Percentiles rank a stretch among this genome's conserved stretches.
phyloP scores from a whole-genome alignment of 176 grass and related monocot genomes.

The Paspalum notatum region DNA sequence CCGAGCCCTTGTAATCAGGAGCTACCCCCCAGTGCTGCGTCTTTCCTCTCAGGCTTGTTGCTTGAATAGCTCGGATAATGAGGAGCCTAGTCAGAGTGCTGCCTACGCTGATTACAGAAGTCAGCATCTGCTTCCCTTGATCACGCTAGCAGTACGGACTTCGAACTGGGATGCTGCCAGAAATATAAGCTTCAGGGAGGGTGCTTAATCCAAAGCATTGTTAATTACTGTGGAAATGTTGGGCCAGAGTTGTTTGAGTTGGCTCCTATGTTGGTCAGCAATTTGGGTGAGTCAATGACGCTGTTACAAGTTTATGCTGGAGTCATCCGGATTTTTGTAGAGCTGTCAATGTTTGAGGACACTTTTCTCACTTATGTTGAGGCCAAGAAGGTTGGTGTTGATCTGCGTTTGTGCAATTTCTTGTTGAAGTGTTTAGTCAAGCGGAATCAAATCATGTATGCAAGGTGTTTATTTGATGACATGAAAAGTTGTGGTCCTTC shows the following conservation, averaged over 20 bases:
- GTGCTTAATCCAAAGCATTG: conserved; percentile 50
- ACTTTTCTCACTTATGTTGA: conserved; percentile 55
- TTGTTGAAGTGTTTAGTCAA: conserved; percentile 64
- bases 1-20: conserved; percentile 38
- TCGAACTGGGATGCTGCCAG: conserved; percentile 48
- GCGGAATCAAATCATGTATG: conserved; percentile 45
- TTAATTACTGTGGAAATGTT: conserved; percentile 54
- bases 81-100: conserved; percentile 25
- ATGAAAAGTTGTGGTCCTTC: conserved; percentile 59
- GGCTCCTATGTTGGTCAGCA: conserved; percentile 44
- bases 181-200: conserved; percentile 59
- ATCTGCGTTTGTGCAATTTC: conserved; percentile 65
- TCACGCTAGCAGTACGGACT: conserved; percentile 53
- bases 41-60: conserved; percentile 41
- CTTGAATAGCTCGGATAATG: conserved; percentile 35
- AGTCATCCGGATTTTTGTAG: conserved; percentile 51
- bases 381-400: conserved; percentile 57
- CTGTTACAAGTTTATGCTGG: conserved; percentile 62
- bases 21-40: background rate
- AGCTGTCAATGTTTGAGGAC: conserved; percentile 55
- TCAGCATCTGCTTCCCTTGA: conserved; percentile 40
- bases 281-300: conserved; percentile 47
- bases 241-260: conserved; percentile 53
- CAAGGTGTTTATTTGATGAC: conserved; percentile 64
- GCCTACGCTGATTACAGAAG: conserved; percentile 7